phyloP scores from a whole-genome alignment of 2,329 filamentous ascomycete species.

The Thelonectria olida region DNA sequence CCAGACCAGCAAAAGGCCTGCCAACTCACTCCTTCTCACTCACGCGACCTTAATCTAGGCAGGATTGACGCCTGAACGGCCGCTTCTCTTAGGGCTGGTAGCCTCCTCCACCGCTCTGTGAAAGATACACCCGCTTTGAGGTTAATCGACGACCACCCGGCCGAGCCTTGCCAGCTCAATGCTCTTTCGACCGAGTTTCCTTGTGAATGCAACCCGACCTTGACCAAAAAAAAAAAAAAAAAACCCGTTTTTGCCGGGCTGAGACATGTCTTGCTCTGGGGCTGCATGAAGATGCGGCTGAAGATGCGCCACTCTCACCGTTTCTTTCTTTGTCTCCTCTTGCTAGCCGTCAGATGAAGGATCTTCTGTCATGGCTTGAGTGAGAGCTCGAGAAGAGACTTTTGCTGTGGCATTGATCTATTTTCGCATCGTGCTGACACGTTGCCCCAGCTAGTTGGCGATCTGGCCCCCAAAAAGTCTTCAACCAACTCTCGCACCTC shows the following conservation, averaged over 20 bases:
- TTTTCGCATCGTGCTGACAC: not conserved
- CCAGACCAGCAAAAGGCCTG: too few species aligned
- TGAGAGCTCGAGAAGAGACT: not conserved
- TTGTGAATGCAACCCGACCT: not conserved
- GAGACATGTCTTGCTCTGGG: not conserved
- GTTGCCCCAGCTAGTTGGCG: not conserved
- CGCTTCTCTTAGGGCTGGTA: not conserved
- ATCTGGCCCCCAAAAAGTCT: not conserved
- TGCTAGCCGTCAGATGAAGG: not conserved
- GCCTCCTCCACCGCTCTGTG: not conserved
- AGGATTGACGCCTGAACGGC: not conserved
- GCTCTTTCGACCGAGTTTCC: not conserved
- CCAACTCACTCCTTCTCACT: not conserved
- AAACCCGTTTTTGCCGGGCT: not conserved
- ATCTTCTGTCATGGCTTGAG: not conserved
- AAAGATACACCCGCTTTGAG: slow-evolving; percentile 15
- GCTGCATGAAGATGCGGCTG: not conserved
- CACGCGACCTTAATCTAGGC: not conserved
- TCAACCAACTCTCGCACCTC: not conserved
- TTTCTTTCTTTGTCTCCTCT: not conserved
- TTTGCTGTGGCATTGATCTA: too few species aligned
- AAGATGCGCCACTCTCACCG: not conserved
- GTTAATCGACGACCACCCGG: not conserved
- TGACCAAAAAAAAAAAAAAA: too few species aligned
- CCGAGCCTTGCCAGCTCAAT: not conserved